Conservation (phyloP, 768 basidiomycete genomes). For the Strobilomyces dryophilus region DNA sequence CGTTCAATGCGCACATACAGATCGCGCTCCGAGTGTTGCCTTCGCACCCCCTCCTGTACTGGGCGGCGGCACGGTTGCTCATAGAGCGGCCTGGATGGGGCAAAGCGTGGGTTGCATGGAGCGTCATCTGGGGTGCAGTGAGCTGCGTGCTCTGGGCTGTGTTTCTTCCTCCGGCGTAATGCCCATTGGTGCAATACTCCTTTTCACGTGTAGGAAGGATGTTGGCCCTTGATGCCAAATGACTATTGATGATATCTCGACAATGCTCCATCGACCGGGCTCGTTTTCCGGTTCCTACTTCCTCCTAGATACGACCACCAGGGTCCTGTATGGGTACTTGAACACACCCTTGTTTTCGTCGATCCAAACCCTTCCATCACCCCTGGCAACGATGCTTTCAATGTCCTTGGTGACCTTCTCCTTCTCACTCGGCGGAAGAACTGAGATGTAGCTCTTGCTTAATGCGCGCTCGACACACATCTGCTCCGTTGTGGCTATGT, state of each 20-base stretch:
- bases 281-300: slow-evolving; percentile 23
- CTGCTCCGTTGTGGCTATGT: slow-evolving; percentile 49
- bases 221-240: background rate
- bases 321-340: slow-evolving; percentile 75
- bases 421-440: slow-evolving; percentile 57
- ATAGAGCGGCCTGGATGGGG: slow-evolving; percentile 46
- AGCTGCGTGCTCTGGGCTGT: slow-evolving; percentile 75
- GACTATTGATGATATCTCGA: background rate
- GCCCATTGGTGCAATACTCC: background rate
- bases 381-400: slow-evolving; percentile 49
- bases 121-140: slow-evolving; percentile 66
- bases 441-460: slow-evolving; percentile 84
- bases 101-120: slow-evolving; percentile 72
- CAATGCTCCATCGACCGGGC: background rate
- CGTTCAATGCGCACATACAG: slow-evolving; percentile 83
- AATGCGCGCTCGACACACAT: slow-evolving; percentile 60
- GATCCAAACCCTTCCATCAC: slow-evolving; percentile 69
- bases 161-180: slow-evolving; percentile 88
- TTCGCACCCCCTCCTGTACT: slow-evolving; percentile 77
- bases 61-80: slow-evolving; percentile 75
- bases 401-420: slow-evolving; percentile 48
- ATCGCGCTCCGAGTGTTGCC: slow-evolving; percentile 77
- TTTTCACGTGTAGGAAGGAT: background rate
- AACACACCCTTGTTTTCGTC: slow-evolving; percentile 70
- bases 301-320: slow-evolving; percentile 49